A percentile compares a stretch with the other conserved stretches of the same genome.
phyloP scores from a whole-genome alignment of 495 filamentous ascomycete genomes.

The Xylaria acuta region DNA sequence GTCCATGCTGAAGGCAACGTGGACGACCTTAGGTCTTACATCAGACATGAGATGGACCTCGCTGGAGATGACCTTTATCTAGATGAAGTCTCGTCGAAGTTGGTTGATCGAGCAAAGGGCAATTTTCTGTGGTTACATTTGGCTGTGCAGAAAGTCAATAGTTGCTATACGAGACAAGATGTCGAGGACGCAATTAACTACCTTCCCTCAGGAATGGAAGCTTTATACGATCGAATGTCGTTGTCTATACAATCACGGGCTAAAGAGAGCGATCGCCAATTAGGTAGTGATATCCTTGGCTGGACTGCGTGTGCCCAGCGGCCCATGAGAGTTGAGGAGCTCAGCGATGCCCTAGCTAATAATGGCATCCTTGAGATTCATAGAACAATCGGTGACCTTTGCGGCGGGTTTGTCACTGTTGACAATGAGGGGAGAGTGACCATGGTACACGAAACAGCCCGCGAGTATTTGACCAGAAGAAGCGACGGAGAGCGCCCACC shows the following conservation, averaged over 20 bases:
- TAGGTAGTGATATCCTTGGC: conserved; percentile 41
- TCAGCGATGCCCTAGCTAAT: conserved; percentile 37
- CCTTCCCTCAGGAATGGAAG: conserved; percentile 50
- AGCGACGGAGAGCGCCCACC: conserved; percentile 28
- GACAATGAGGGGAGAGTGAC: conserved; percentile 44
- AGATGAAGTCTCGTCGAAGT: background rate
- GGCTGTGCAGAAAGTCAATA: conserved; percentile 44
- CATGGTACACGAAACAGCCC: conserved; percentile 54
- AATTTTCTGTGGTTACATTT: conserved; percentile 39
- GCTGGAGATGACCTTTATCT: background rate
- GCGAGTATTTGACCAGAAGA: conserved; percentile 43
- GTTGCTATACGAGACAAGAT: conserved; percentile 35
- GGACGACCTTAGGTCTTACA: conserved; percentile 36
- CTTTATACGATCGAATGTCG: conserved; percentile 49
- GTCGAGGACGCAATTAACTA: conserved; percentile 42
- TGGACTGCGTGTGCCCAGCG: conserved; percentile 40
- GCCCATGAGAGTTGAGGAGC: conserved; percentile 39
- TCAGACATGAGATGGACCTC: conserved; percentile 31
- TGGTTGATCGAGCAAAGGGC: background rate
- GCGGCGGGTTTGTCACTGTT: conserved; percentile 49
- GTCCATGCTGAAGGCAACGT: conserved; percentile 34
- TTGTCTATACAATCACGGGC: conserved; percentile 34
- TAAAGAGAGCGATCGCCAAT: conserved; percentile 27
- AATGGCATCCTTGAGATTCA: conserved; percentile 42
- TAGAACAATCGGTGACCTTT: conserved; percentile 41